Conservation (phyloP, 805 yeast genomes). For the Candida michaelii region DNA sequence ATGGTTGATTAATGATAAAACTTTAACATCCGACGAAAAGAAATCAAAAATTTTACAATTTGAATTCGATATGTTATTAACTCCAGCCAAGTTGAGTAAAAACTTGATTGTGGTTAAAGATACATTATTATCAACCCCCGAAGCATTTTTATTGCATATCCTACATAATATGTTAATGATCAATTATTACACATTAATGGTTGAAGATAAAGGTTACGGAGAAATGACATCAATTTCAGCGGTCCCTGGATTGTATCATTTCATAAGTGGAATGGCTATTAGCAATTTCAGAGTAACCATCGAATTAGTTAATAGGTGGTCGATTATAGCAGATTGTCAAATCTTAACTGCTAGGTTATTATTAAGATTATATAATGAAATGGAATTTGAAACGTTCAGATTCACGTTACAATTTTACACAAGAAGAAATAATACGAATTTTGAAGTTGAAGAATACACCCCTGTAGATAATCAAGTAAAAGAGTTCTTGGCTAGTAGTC, state of each 20-base stretch:
- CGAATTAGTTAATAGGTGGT: slow-evolving; percentile 18
- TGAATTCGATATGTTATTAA: slow-evolving; percentile 23
- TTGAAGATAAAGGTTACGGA: slow-evolving; percentile 14
- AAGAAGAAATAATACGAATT: slow-evolving; percentile 13
- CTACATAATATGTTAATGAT: slow-evolving; percentile 21
- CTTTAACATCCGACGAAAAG: slow-evolving; percentile 9
- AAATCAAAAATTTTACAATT: slow-evolving; percentile 16
- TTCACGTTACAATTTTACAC: slow-evolving; percentile 16
- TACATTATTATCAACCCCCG: slow-evolving; percentile 20
- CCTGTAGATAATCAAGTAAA: slow-evolving; percentile 13
- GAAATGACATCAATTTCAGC: slow-evolving; percentile 19
- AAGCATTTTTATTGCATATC: slow-evolving; percentile 21
- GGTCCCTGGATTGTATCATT: slow-evolving; percentile 23
- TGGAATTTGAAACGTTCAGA: slow-evolving; percentile 24
- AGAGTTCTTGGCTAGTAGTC: slow-evolving; percentile 3
- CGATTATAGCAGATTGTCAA: slow-evolving; percentile 18
- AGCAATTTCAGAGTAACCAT: slow-evolving; percentile 20
- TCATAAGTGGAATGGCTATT: slow-evolving; percentile 22
- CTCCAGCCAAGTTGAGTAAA: slow-evolving; percentile 22
- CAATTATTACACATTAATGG: slow-evolving; percentile 18
- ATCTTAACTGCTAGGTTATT: slow-evolving; percentile 17
- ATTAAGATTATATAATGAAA: slow-evolving; percentile 16
- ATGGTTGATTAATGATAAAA: slow-evolving; percentile 14
- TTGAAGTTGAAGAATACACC: slow-evolving; percentile 3
- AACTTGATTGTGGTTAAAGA: slow-evolving; percentile 21